A percentile compares a stretch with the other conserved stretches of the same genome.
These are phyloP conservation scores for Hanseniaspora valbyensis DNA, from an alignment of 805 yeast genomes.

Conservation along the genomic window DNA sequence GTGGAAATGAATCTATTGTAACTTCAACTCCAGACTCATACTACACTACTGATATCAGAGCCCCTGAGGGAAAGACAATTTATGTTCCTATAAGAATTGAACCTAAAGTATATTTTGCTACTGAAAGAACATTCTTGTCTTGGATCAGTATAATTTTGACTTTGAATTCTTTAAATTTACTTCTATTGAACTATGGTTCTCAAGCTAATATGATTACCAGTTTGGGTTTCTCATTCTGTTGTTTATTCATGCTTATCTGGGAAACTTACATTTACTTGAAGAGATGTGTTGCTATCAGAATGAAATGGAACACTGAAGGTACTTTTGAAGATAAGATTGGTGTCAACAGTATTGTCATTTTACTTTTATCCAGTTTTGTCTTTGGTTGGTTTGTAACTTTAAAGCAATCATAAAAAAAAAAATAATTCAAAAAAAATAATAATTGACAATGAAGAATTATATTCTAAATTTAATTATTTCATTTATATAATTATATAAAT, in stretches of 20 bases:
- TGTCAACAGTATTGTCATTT: slow-evolving; percentile 26
- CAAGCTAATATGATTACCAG: slow-evolving; percentile 66
- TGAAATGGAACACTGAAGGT: slow-evolving; percentile 58
- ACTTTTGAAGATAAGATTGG: slow-evolving; percentile 76
- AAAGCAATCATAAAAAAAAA: background rate
- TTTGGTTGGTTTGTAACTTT: slow-evolving; percentile 57
- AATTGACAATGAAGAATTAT: no score
- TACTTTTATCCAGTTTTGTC: slow-evolving; percentile 44
- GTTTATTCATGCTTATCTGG: slow-evolving; percentile 61
- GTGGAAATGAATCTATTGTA: slow-evolving; percentile 42
- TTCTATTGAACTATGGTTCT: slow-evolving; percentile 77
- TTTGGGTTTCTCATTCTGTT: slow-evolving; percentile 72
- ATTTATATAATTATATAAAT: no score
- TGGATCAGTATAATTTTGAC: slow-evolving; percentile 90
- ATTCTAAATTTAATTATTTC: no score
- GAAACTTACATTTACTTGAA: slow-evolving; percentile 64
- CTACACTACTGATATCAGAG: slow-evolving; percentile 45
- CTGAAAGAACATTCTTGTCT: slow-evolving; percentile 85
- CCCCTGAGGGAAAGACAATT: slow-evolving; percentile 83
- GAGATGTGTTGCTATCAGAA: slow-evolving; percentile 74
- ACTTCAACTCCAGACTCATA: slow-evolving; percentile 46
- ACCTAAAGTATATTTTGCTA: slow-evolving; percentile 98
- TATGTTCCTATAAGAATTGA: slow-evolving; percentile 93
- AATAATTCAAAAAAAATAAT: no score
- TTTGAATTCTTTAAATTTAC: slow-evolving; percentile 78